These are phyloP conservation scores for Sclerotinia minor DNA, from an alignment of 2,329 filamentous ascomycete species.

Conservation along the genomic window DNA sequence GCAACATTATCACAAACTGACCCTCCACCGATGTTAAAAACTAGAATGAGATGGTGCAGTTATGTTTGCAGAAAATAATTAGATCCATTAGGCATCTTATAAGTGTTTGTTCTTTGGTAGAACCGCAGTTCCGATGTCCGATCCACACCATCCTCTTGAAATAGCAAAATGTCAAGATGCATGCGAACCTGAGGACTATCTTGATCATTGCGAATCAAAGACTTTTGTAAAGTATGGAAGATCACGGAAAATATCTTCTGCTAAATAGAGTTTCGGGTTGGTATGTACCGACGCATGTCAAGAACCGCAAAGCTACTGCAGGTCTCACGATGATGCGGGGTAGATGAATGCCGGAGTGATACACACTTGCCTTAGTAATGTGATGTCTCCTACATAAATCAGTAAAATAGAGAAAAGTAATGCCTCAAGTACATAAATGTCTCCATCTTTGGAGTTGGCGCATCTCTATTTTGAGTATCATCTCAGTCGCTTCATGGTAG, in stretches of 20 bases:
- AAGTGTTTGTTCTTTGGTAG: background rate
- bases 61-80: background rate
- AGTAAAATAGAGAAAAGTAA: background rate
- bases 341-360: background rate
- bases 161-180: background rate
- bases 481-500: background rate
- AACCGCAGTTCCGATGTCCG: background rate
- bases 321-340: background rate
- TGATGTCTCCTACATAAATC: background rate
- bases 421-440: background rate
- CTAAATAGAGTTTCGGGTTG: slow-evolving; percentile 3
- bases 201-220: background rate
- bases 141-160: background rate
- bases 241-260: background rate
- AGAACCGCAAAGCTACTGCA: slow-evolving; percentile 4
- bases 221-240: background rate
- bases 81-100: background rate
- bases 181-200: background rate
- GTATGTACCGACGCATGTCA: slow-evolving; percentile 4
- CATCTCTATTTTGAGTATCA: background rate
- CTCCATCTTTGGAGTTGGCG: background rate
- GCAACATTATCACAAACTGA: background rate
- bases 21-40: background rate
- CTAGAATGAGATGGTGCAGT: background rate
- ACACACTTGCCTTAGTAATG: background rate